Evolutionary conservation across 2,329 filamentous ascomycete genomes (phyloP), one percentile per base, ranked within the genome.

Genomic region (Scedosporium minutisporum): DNA sequence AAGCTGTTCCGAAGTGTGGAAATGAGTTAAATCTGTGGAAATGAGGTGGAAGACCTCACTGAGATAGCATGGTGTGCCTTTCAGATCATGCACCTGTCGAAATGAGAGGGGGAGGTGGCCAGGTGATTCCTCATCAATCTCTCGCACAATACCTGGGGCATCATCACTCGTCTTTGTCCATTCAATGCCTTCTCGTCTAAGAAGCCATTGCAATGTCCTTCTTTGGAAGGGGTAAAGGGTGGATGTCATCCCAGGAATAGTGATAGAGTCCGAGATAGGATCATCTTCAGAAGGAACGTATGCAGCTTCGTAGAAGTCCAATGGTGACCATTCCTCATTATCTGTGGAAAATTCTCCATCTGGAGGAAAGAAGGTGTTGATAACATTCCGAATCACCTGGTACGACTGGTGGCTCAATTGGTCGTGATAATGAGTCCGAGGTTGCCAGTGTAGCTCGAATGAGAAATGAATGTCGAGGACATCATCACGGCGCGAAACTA

Each of bases 191-290:
- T 93, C 90, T 57, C 87, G 81, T 51, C 75, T 74, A 57, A 93
- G 72, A 63, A 92, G 76, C 89, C 89, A 93, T 58, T 85, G 79
- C 2, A 92, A 77, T 1, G 88, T 83, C 64, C 88, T 78, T 62
- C 84, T 83, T 71, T 93, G 90, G 64, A 91, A 93, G 0, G 88
- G 88, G 69, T 86, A 92, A 0, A 92, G 74, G 0, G 74, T 75
- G 1, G 84, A 79, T 55, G 74, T 75, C 60, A 81, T 75, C 27
- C 72, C 74, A 0, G 77, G 73, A 5, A 84, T 71, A 2, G 73
- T 44, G 42, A 84, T 75, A 0, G 73, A 71, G 1, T 70, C 67
- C 0, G 78, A 63, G 3, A 71, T 66, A 16, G 69, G 64, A 61
- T 81, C 77, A 4, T 75, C 68, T n/a, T 75, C 76, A 10, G 75